A percentile compares a stretch with the other conserved stretches of the same genome.
These are phyloP conservation scores for Crithidia brevicula DNA, from an alignment of 208 protist genomes.

Conservation along the genomic window DNA sequence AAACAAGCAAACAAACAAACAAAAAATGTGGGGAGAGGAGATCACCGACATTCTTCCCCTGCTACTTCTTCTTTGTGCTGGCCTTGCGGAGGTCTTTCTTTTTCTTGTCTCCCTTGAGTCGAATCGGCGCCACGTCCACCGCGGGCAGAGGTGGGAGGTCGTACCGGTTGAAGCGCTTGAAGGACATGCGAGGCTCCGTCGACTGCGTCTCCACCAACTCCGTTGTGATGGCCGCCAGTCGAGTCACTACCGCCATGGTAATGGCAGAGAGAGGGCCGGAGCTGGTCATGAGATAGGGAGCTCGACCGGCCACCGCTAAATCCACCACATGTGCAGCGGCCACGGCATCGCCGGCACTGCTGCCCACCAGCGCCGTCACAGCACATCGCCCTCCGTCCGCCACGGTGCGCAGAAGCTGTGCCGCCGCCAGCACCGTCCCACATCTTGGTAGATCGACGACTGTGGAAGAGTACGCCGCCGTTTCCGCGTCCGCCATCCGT, in stretches of 20 bases:
- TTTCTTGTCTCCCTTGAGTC: conserved; percentile 75
- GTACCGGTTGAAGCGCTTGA: conserved; percentile 1
- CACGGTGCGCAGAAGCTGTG: neutral
- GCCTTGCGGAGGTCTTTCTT: conserved; percentile 42
- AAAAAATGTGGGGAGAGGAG: conserved; percentile 5
- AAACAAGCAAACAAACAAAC: neutral
- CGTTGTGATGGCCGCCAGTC: conserved; percentile 12
- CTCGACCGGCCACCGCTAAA: conserved; percentile 26
- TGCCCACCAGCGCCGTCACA: neutral
- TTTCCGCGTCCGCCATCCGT: neutral
- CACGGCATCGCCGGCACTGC: conserved; percentile 13
- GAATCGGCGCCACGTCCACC: conserved; percentile 62
- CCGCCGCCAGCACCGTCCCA: neutral
- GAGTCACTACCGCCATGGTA: conserved; percentile 13
- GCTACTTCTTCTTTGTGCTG: conserved; percentile 16
- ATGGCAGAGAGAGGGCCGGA: conserved; percentile 5
- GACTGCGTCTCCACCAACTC: conserved; percentile 7
- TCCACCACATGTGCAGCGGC: conserved; percentile 25
- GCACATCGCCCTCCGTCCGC: neutral
- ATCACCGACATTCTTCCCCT: neutral
- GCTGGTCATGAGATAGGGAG: conserved; percentile 14
- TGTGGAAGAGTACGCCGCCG: too few relatives aligned
- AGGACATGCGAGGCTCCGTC: neutral
- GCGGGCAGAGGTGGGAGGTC: conserved; percentile 17
- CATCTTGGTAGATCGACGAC: too few relatives aligned